Percentiles rank a stretch among this genome's conserved stretches.
Evolutionary conservation across 306 rosid species (phyloP).

Genomic region (Quercus bicolor): DNA sequence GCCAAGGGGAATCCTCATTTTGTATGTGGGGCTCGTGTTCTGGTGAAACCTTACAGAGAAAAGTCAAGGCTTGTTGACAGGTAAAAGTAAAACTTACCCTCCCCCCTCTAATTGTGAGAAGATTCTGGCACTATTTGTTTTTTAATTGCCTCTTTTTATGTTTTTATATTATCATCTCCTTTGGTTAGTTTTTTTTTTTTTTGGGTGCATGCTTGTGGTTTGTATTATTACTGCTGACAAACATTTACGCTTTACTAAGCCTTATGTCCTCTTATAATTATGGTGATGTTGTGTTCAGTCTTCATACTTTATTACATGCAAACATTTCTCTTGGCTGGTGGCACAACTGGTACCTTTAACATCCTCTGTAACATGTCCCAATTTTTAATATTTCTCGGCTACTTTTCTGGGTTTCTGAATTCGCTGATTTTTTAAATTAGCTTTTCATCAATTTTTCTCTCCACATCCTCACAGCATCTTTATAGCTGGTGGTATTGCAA

Average conservation of each 20-base stretch:
- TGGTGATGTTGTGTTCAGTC: neutral
- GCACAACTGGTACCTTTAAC: neutral
- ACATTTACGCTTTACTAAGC: neutral
- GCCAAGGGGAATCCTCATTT: conserved; percentile 44
- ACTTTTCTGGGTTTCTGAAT: neutral
- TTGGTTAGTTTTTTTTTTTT: no score
- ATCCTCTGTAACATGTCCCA: neutral
- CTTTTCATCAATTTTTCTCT: neutral
- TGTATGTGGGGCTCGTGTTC: conserved; percentile 43
- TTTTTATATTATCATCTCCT: neutral
- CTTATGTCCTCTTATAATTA: neutral
- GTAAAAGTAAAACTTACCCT: conserved; percentile 22
- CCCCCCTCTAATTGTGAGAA: neutral
- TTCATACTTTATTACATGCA: neutral
- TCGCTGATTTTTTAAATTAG: neutral
- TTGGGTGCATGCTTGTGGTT: neutral
- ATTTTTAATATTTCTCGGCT: neutral
- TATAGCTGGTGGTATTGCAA: neutral
- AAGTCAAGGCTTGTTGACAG: conserved; percentile 39
- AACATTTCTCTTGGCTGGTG: neutral
- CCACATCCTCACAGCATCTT: neutral
- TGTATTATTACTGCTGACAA: neutral
- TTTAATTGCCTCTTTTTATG: neutral
- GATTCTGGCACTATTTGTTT: neutral
- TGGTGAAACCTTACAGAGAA: conserved; percentile 49